These are phyloP conservation scores for Solanum neorickii DNA, from an alignment of 257 asterid genomes.

Conservation along the genomic window DNA sequence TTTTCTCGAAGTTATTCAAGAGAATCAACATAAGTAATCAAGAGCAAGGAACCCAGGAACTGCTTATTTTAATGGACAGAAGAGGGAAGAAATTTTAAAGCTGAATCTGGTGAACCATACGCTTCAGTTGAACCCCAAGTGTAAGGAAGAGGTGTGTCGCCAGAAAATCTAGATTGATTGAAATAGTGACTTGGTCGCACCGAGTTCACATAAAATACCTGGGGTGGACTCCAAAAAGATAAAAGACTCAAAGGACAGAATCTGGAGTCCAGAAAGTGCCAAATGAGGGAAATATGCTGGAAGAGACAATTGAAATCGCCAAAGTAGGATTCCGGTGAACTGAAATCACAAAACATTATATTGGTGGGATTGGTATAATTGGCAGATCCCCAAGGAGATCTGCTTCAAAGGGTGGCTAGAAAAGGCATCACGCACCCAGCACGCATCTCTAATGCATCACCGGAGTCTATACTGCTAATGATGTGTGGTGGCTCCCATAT, in stretches of 20 bases:
- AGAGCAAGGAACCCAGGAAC: neutral
- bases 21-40: neutral
- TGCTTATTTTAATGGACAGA: neutral
- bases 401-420: neutral
- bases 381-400: neutral
- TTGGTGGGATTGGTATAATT: neutral
- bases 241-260: neutral
- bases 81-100: neutral
- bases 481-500: neutral
- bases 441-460: neutral
- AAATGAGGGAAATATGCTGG: neutral
- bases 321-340: neutral
- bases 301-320: neutral
- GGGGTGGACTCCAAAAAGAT: neutral
- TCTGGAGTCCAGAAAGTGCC: neutral
- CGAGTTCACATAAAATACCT: neutral
- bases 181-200: neutral
- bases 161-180: neutral
- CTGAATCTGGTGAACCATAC: neutral
- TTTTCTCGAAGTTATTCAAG: neutral
- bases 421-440: neutral
- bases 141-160: neutral
- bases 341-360: neutral
- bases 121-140: neutral
- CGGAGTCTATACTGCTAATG: neutral